phyloP scores from a whole-genome alignment of 1,139 yeast species.

The Scheffersomyces segobiensis region DNA sequence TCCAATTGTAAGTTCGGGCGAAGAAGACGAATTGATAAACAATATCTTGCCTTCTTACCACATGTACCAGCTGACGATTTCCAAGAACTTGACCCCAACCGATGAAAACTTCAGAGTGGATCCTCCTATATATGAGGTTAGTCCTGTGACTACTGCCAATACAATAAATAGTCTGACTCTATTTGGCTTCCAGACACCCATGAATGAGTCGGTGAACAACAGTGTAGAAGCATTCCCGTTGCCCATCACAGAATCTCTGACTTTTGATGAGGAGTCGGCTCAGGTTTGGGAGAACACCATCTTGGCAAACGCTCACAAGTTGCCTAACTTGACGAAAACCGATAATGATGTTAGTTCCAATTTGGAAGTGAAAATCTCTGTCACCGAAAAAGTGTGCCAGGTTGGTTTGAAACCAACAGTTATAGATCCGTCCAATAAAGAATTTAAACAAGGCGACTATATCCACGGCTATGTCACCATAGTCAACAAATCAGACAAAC shows the following conservation, averaged over 20 bases:
- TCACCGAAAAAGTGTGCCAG: slow-evolving; percentile 45
- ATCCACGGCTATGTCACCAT: slow-evolving; percentile 37
- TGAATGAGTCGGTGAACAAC: background rate
- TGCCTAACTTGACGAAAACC: slow-evolving; percentile 34
- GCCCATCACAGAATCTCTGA: slow-evolving; percentile 5
- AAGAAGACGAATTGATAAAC: slow-evolving; percentile 35
- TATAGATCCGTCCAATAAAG: slow-evolving; percentile 25
- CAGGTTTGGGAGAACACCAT: slow-evolving; percentile 47
- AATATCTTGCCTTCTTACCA: slow-evolving; percentile 49
- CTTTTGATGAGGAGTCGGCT: slow-evolving; percentile 27
- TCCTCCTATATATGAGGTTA: slow-evolving; percentile 46
- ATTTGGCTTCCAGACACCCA: slow-evolving; percentile 2
- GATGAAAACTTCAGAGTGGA: slow-evolving; percentile 43
- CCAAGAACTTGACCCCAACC: slow-evolving; percentile 37
- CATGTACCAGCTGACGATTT: slow-evolving; percentile 47
- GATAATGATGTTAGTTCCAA: slow-evolving; percentile 26
- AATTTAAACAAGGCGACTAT: slow-evolving; percentile 34
- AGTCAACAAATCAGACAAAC: slow-evolving; percentile 19
- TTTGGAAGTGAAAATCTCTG: slow-evolving; percentile 32
- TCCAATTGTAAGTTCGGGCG: background rate
- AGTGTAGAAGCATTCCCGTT: slow-evolving; percentile 10
- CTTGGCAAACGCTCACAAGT: slow-evolving; percentile 43
- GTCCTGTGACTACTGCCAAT: slow-evolving; percentile 27
- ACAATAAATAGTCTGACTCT: slow-evolving; percentile 1
- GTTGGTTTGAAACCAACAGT: slow-evolving; percentile 35